Evolutionary conservation across 2,329 filamentous ascomycete species (phyloP), one percentile per base, ranked within the genome.

Genomic region (Chaetomium olivaceum): DNA sequence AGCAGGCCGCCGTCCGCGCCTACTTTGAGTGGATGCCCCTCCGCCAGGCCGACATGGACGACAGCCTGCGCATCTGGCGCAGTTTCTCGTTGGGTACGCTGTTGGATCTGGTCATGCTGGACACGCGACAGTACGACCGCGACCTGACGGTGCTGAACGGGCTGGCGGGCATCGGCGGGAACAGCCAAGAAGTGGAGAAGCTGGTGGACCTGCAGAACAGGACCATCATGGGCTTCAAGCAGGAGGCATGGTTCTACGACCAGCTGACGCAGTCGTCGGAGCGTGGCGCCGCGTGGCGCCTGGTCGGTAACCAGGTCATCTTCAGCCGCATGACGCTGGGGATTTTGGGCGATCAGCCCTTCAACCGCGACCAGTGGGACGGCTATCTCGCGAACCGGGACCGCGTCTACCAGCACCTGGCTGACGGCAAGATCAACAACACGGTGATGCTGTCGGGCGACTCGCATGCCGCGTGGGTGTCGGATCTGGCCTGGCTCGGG

Each of bases 211-310:
- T 33, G 36, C 29, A 60, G 43, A 67, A 62, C 6, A 85, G 90
- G 4, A 85, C 84, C 0, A 78, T 93, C 69, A 92, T 93, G 89
- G 90, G 90, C 2, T 80, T 83, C 1, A 83, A 84, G 12, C 90
- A 93, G 74, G 91, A 93, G 75, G 85, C 86, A 70, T 93, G 91
- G 91, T 89, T 91, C 76, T 90, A 90, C 74, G 81, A 82, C 55
- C 78, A 81, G 51, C 78, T 91, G 8, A 81, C 80, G 5, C 75
- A 82, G 58, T 89, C 87, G 0, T 80, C 84, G n/a, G 72, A 84
- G 19, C 84, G 89, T n/a, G 87, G 87, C 27, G 87, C 89, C 0
- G 82, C 84, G 0, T 93, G 90, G 90, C 82, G 90, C 50, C 75
- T 93, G 21, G 83, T 93, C 52, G 90, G 90, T 11, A 89, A 87